These are phyloP conservation scores for Penicillium sp. DNA, from an alignment of 2,329 filamentous ascomycete species.

Conservation along the genomic window DNA sequence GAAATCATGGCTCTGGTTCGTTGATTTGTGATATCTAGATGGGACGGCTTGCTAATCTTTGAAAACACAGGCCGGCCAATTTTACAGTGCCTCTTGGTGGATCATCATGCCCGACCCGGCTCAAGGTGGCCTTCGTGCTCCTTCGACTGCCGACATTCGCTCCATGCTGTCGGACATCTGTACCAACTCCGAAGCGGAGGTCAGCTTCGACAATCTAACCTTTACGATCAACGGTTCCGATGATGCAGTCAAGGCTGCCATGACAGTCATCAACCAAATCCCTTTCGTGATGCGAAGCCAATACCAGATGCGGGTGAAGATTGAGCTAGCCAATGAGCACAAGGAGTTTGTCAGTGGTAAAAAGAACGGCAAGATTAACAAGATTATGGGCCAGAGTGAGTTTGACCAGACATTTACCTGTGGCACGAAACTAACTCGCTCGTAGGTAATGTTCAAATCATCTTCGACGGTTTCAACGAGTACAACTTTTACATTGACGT, in stretches of 20 bases:
- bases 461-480: constrained; percentile 98
- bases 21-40: constrained; percentile 13
- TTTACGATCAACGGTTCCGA: constrained; percentile 96
- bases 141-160: constrained; percentile 68
- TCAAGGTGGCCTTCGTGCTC: constrained; percentile 59
- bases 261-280: constrained; percentile 89
- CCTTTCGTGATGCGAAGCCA: constrained; percentile 82
- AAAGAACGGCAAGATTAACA: constrained; percentile 99
- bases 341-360: constrained; percentile 99
- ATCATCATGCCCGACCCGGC: constrained; percentile 73
- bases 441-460: constrained; percentile 88
- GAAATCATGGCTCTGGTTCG: constrained; percentile 92
- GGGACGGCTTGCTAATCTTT: background rate
- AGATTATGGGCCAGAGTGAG: constrained; percentile 97
- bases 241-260: constrained; percentile 91
- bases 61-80: constrained; percentile 74
- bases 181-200: constrained; percentile 90
- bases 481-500: constrained; percentile 99
- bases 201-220: constrained; percentile 89
- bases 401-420: constrained; percentile 9
- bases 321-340: constrained; percentile 97
- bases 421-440: constrained; percentile 11
- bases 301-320: constrained; percentile 95
- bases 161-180: constrained; percentile 95
- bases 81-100: constrained; percentile 97